Evolutionary conservation across 2,329 filamentous ascomycete genomes (phyloP).

Genomic region (Colletotrichum sp.): DNA sequence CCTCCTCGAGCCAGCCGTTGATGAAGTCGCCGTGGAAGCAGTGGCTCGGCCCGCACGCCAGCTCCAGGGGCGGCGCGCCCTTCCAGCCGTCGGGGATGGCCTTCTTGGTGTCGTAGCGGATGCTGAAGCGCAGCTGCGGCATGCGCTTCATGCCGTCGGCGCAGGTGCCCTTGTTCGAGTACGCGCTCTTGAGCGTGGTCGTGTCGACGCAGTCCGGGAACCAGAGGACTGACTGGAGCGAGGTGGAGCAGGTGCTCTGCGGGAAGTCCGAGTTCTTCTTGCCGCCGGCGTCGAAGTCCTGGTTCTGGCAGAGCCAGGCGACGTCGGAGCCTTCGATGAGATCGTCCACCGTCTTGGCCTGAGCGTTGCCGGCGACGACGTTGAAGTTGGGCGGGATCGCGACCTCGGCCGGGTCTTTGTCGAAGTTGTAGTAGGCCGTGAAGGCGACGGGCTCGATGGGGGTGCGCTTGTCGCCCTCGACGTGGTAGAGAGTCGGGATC

Average conservation of each 20-base stretch:
- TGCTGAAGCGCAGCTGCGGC: constrained; percentile 50
- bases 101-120: constrained; percentile 47
- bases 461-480: constrained; percentile 39
- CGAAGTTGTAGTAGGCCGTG: constrained; percentile 47
- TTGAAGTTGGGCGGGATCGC: constrained; percentile 47
- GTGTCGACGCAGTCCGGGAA: constrained; percentile 28
- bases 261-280: constrained; percentile 9
- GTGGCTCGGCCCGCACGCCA: constrained; percentile 44
- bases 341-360: constrained; percentile 32
- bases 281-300: constrained; percentile 8
- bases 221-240: constrained; percentile 25
- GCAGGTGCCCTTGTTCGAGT: constrained; percentile 29
- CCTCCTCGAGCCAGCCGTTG: constrained; percentile 47
- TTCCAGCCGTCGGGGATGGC: constrained; percentile 47
- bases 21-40: constrained; percentile 51
- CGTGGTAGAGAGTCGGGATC: constrained; percentile 48
- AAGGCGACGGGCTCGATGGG: constrained; percentile 43
- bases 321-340: constrained; percentile 18
- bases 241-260: constrained; percentile 28
- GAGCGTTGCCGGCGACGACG: constrained; percentile 45
- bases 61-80: constrained; percentile 47
- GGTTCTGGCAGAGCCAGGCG: constrained; percentile 15
- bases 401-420: constrained; percentile 45
- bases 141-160: constrained; percentile 47
- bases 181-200: constrained; percentile 20